Evolutionary conservation across 495 filamentous ascomycete species (phyloP).

Genomic region (Cenococcum geophilum): DNA sequence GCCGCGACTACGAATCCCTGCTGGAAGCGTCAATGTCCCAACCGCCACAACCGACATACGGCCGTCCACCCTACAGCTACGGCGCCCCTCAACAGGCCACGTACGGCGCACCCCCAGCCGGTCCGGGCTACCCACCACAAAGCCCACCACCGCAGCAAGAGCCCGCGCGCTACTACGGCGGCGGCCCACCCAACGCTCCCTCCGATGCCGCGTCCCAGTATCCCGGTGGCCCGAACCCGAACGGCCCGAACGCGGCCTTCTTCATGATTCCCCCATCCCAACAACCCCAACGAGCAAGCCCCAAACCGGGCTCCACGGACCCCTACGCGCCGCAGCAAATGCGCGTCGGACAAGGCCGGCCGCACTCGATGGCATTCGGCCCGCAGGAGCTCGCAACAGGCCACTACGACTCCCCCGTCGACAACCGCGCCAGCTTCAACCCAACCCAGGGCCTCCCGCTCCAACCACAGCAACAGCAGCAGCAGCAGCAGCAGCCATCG

Average conservation of each 20-base stretch:
- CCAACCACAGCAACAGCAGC: too few relatives aligned
- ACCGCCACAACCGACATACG: slow-evolving; percentile 35
- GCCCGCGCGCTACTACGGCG: slow-evolving; percentile 33
- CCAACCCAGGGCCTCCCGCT: slow-evolving; percentile 6
- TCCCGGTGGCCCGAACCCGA: slow-evolving; percentile 17
- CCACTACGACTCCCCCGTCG: slow-evolving; percentile 37
- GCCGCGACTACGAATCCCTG: slow-evolving; percentile 92
- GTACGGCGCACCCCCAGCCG: slow-evolving; percentile 13
- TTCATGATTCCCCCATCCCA: slow-evolving; percentile 32
- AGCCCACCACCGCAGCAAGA: slow-evolving; percentile 32
- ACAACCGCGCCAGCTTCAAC: slow-evolving; percentile 32
- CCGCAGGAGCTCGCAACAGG: slow-evolving; percentile 40
- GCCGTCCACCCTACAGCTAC: slow-evolving; percentile 37
- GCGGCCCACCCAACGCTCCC: slow-evolving; percentile 13
- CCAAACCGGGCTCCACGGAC: slow-evolving; percentile 17
- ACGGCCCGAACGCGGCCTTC: slow-evolving; percentile 21
- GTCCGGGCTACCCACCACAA: slow-evolving; percentile 16
- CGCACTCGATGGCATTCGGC: slow-evolving; percentile 25
- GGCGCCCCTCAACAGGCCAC: slow-evolving; percentile 27
- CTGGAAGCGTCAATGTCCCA: slow-evolving; percentile 90
- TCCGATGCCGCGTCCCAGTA: slow-evolving; percentile 32
- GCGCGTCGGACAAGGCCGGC: slow-evolving; percentile 14
- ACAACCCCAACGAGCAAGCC: slow-evolving; percentile 29
- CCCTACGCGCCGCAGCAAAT: slow-evolving; percentile 23
- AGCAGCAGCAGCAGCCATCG: too few relatives aligned